These are phyloP conservation scores for Rhazya stricta DNA, from an alignment of 257 asterid genomes.

Conservation along the genomic window DNA sequence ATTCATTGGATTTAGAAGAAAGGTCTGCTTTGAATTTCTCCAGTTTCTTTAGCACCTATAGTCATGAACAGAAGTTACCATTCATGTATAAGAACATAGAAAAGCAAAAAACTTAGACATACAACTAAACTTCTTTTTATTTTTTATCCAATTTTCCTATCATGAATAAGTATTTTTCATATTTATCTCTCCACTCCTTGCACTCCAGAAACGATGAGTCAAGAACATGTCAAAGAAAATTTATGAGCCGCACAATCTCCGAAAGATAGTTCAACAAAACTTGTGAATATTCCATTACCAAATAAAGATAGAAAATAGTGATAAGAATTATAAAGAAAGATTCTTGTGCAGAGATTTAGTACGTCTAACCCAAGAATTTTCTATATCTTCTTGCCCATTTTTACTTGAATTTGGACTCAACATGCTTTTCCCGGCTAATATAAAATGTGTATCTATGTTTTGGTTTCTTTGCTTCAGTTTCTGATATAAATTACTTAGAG, in stretches of 20 bases:
- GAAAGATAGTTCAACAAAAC: neutral
- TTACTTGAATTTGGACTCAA: neutral
- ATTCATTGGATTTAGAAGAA: constrained; percentile 39
- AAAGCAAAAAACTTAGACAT: constrained; percentile 13
- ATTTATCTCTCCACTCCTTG: neutral
- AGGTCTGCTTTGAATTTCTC: constrained; percentile 61
- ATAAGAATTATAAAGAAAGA: neutral
- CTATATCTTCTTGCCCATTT: neutral
- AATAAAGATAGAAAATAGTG: neutral
- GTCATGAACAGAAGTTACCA: constrained; percentile 19
- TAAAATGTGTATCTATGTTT: neutral
- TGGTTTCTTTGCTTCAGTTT: neutral
- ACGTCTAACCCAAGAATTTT: neutral
- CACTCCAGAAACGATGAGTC: neutral
- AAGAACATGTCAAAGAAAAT: neutral
- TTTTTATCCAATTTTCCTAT: neutral
- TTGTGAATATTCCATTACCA: neutral
- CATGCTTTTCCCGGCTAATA: neutral
- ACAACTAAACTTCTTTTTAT: neutral
- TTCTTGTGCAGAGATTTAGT: neutral
- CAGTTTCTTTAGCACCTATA: constrained; percentile 65
- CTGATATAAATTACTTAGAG: neutral
- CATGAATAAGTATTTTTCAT: constrained; percentile 3
- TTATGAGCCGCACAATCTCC: neutral
- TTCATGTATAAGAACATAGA: constrained; percentile 7